phyloP scores from a whole-genome alignment of 225 moss, liverwort and hornwort genomes.

The Straminergon stramineum region DNA sequence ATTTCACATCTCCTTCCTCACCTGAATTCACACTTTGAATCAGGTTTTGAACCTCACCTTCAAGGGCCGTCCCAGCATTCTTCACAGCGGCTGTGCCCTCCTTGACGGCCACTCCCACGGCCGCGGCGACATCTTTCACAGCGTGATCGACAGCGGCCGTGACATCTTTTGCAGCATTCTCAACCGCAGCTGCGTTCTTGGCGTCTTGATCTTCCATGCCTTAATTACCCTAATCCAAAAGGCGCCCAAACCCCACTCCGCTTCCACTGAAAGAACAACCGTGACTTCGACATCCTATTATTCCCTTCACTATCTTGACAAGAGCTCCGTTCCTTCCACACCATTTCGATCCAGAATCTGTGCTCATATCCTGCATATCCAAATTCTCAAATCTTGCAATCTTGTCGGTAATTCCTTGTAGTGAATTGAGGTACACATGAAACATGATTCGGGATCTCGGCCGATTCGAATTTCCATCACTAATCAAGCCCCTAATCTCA shows the following conservation, averaged over 20 bases:
- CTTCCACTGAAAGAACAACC: neutral
- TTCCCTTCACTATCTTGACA: neutral
- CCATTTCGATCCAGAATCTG: neutral
- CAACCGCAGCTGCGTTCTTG: neutral
- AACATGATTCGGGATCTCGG: neutral
- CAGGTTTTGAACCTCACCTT: neutral
- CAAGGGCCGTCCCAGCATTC: neutral
- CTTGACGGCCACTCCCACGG: neutral
- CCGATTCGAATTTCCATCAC: neutral
- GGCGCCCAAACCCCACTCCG: neutral
- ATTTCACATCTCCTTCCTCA: neutral
- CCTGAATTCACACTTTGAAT: neutral
- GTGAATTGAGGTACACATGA: neutral
- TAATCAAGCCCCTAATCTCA: neutral
- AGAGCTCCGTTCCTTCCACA: neutral
- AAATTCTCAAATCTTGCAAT: neutral
- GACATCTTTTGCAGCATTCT: neutral
- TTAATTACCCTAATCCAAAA: neutral
- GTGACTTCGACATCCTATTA: neutral
- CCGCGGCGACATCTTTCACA: neutral
- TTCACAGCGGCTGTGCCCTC: neutral
- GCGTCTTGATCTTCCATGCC: constrained; percentile 3
- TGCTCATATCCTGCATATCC: neutral
- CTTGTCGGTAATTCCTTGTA: neutral
- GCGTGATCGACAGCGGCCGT: neutral